Evolutionary conservation across 352 stramenopile genomes (phyloP).

Genomic region (Globisporangium recalcitrans): DNA sequence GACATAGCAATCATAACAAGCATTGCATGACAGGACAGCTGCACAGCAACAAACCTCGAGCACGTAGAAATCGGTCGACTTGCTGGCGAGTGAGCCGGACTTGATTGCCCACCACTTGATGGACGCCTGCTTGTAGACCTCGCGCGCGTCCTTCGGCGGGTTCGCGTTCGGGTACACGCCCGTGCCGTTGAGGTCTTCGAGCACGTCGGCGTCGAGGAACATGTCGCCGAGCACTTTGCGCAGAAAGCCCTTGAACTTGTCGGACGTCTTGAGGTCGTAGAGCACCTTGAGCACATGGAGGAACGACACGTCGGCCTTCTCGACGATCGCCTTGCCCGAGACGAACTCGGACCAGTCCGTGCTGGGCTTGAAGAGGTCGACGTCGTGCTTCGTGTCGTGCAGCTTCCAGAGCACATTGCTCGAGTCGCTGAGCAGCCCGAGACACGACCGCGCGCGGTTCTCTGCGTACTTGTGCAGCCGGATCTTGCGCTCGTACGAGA

Average conservation of each 20-base stretch:
- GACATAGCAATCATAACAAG: neutral
- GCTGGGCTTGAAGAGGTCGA: conserved; percentile 78
- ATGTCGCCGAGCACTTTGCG: conserved; percentile 75
- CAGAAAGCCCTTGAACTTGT: conserved; percentile 85
- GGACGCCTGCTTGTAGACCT: conserved; percentile 82
- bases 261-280: conserved; percentile 79
- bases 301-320: conserved; percentile 67
- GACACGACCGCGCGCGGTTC: conserved; percentile 75
- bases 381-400: conserved; percentile 76
- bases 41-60: conserved; percentile 50
- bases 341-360: conserved; percentile 86
- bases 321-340: conserved; percentile 73
- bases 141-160: conserved; percentile 51
- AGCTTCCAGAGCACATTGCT: conserved; percentile 80
- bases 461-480: conserved; percentile 81
- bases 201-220: conserved; percentile 79
- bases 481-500: conserved; percentile 84
- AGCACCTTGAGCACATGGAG: conserved; percentile 80
- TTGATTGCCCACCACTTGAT: conserved; percentile 90
- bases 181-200: conserved; percentile 78
- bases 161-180: conserved; percentile 75
- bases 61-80: conserved; percentile 84
- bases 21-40: too few relatives aligned
- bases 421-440: conserved; percentile 62
- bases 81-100: conserved; percentile 68